Evolutionary conservation across 2,329 filamentous ascomycete genomes (phyloP), one percentile per base, ranked within the genome.

Genomic region (Paracorniculantispora psalliotae): DNA sequence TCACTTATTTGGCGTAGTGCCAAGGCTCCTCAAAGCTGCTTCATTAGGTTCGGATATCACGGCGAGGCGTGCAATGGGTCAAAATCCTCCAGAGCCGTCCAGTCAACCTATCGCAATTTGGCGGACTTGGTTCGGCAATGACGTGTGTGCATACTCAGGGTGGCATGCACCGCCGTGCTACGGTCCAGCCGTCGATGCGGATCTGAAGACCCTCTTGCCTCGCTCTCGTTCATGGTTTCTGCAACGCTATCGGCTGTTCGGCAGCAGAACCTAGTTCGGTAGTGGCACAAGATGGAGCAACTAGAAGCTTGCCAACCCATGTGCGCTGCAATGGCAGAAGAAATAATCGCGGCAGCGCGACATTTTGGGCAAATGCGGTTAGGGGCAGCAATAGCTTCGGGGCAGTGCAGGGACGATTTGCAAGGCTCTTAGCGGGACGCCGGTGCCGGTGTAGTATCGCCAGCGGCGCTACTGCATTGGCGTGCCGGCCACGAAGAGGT

Each of bases 161-260:
- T 26, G 19, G 41, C 21, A 39, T 56, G 30, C 28, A 17, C 43
- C 39, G 21, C 43, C 21, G 43, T 33, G 17, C 39, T 41, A 39
- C 52, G 35, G 43, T 33, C 2, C 17, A 37, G 21, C 37, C 33
- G 55, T 48, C 26, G 55, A 50, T 50, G 25, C 26, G 47, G 35
- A 57, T 57, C 47, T 51, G 26, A 37, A 44, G 47, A 33, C 55
- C 55, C 55, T 51, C 26, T 44, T 12, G 35, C 35, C 48, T 10
- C 12, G 13, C 28, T 47, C 33, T 19, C 26, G 26, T 15, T 13
- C 30, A 30, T 26, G 25, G 35, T 19, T 6, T 33, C 50, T 51
- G 37, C 47, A 57, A 43, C n/a, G 37, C 55, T 25, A 57, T 57
- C 55, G 55, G 55, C 12, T 50, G 47, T 51, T 57, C 55, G 55